Percentiles rank a stretch among this genome's conserved stretches.
Evolutionary conservation across 2,329 filamentous ascomycete species (phyloP).

Genomic region (Ophiocordyceps australis): DNA sequence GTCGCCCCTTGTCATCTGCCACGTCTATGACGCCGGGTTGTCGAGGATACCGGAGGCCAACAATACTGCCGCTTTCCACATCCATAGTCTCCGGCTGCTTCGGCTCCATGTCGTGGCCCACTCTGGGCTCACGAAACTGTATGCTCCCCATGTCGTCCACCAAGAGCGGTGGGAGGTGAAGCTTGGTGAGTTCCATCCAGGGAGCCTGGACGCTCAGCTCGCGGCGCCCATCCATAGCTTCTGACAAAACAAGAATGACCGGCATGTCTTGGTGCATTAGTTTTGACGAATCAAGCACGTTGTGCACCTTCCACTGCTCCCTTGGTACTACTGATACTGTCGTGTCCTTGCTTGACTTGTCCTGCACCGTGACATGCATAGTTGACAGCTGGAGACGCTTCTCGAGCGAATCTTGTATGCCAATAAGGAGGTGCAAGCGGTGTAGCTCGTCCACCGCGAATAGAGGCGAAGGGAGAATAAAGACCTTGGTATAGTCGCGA

Average conservation of each 20-base stretch:
- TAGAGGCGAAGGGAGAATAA: constrained; percentile 44
- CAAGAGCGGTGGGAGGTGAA: constrained; percentile 43
- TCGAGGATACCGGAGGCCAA: constrained; percentile 37
- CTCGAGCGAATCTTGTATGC: constrained; percentile 51
- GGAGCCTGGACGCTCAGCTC: constrained; percentile 58
- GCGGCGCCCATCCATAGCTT: constrained; percentile 41
- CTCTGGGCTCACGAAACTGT: constrained; percentile 31
- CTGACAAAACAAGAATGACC: constrained; percentile 52
- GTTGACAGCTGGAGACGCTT: constrained; percentile 50
- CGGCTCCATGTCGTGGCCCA: constrained; percentile 31
- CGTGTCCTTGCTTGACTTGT: constrained; percentile 10
- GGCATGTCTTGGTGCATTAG: constrained; percentile 48
- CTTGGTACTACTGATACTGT: constrained; percentile 17
- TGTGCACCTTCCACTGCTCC: constrained; percentile 40
- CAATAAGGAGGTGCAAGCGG: constrained; percentile 40
- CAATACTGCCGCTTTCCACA: constrained; percentile 26
- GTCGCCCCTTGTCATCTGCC: constrained; percentile 38
- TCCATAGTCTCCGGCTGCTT: constrained; percentile 26
- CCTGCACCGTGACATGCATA: constrained; percentile 32
- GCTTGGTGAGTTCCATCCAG: constrained; percentile 52
- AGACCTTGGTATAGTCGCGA: constrained; percentile 40
- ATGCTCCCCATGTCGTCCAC: constrained; percentile 41
- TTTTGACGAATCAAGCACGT: constrained; percentile 56
- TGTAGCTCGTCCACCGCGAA: constrained; percentile 33
- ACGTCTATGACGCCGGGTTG: constrained; percentile 46